Base-by-base conservation (phyloP, 2,329 filamentous ascomycete genomes). In the Colletotrichum limetticola region DNA sequence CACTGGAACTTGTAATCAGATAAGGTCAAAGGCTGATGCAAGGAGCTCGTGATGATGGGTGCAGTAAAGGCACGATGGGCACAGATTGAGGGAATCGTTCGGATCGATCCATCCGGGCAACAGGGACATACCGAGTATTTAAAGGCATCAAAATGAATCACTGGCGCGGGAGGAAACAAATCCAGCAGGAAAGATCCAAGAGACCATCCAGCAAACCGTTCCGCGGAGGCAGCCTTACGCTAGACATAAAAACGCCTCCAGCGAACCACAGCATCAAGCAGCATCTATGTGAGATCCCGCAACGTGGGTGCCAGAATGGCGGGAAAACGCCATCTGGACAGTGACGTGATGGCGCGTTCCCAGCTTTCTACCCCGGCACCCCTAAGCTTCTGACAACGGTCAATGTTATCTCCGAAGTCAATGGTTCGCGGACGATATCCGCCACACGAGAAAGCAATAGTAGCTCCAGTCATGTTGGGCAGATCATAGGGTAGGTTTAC, bases 331-430 rank as follows among this genome's bases (percentile, higher is more conserved):
- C 64, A 42, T 30, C 28, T n/a, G 37, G 19, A 52, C 24, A 16
- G 53, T 72, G 69, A 72, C 69, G 69, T 72, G 69, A 52, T 64
- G 58, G 42, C n/a, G 19, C 42, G 65, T 32, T 63, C 69, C 24
- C 14, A 72, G 65, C 24, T 59, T 35, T 58, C 8, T 8, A n/a
- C 6, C 57, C n/a, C 5, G 28, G 26, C 32, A 14, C 32, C n/a
- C 6, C 22, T 4, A 42, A 6, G 24, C 28, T 9, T 5, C 7
- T 24, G 26, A 19, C 11, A 14, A 24, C n/a, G 24, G 11, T 19
- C 9, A 49, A 8, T 5, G 8, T 12, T 22, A 30, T n/a, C 32
- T 28, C 35, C 16, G 11, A 16, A 24, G 3, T 6, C 9, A 64
- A 59, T 32, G 32, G 69, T 62, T 49, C 66, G 69, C 69, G 59